Conservation (phyloP, 768 basidiomycete genomes). For the Leccinum subtestaceum region DNA sequence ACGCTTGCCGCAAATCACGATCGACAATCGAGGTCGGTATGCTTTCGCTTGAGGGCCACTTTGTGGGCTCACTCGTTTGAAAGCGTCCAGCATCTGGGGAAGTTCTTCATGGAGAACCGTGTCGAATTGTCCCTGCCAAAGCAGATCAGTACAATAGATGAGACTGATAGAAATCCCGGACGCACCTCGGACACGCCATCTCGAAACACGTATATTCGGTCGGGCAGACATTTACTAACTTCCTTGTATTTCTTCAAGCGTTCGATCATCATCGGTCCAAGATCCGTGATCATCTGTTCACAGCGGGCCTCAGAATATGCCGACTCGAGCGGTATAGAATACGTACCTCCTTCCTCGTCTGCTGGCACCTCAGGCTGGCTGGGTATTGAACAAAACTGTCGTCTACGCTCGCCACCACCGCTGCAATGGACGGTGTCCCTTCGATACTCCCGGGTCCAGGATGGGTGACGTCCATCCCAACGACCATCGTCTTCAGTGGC, state of each 20-base stretch:
- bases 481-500: too few species aligned
- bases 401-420: too few species aligned
- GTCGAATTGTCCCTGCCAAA: constrained; percentile 66
- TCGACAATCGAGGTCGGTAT: constrained; percentile 64
- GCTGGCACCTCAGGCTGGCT: too few species aligned
- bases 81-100: constrained; percentile 58
- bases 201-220: constrained; percentile 69
- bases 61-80: constrained; percentile 43
- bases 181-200: constrained; percentile 81
- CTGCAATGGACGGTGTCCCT: too few species aligned
- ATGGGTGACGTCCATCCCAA: too few species aligned
- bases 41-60: constrained; percentile 39
- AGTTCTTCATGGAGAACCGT: constrained; percentile 59
- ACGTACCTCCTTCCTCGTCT: too few species aligned
- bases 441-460: too few species aligned
- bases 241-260: constrained; percentile 56
- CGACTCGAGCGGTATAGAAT: not conserved
- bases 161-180: not conserved
- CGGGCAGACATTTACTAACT: constrained; percentile 58
- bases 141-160: not conserved
- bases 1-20: constrained; percentile 81
- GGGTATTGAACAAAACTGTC: too few species aligned
- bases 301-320: not conserved
- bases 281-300: constrained; percentile 66
- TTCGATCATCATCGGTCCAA: constrained; percentile 68